These are phyloP conservation scores for Acanthamoeba sp. DNA, from an alignment of 208 protist species.

Conservation along the genomic window DNA sequence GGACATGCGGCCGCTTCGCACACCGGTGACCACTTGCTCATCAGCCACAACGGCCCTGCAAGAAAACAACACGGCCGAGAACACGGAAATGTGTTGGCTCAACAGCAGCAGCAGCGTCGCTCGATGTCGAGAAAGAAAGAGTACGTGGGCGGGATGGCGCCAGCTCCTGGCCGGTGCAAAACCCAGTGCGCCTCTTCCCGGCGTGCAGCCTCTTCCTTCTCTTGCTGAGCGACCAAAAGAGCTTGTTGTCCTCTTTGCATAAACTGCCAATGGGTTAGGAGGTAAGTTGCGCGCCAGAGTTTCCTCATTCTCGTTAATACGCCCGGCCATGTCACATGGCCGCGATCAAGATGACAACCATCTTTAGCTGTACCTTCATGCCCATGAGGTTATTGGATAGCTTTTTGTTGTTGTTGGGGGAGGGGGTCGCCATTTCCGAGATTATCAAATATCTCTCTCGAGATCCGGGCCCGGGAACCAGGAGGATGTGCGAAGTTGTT, in stretches of 20 bases:
- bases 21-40: constrained; percentile 12
- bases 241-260: constrained; percentile 3
- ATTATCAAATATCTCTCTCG: background rate
- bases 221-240: background rate
- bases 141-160: background rate
- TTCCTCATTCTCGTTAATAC: too few relatives aligned
- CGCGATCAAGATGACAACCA: background rate
- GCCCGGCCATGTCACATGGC: too few relatives aligned
- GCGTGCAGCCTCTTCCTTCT: background rate
- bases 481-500: background rate
- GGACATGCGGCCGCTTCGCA: constrained; percentile 17
- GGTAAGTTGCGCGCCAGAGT: too few relatives aligned
- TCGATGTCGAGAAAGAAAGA: background rate
- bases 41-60: constrained; percentile 13
- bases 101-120: background rate
- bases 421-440: background rate
- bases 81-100: background rate
- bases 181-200: background rate
- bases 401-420: background rate
- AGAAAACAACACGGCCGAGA: background rate
- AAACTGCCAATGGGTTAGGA: too few relatives aligned
- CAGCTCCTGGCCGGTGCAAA: background rate
- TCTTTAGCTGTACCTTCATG: constrained; percentile 5
- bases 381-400: constrained; percentile 18
- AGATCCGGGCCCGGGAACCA: too few relatives aligned